Base-by-base conservation (phyloP, 768 basidiomycete genomes). In the Pisolithus marmoratus region DNA sequence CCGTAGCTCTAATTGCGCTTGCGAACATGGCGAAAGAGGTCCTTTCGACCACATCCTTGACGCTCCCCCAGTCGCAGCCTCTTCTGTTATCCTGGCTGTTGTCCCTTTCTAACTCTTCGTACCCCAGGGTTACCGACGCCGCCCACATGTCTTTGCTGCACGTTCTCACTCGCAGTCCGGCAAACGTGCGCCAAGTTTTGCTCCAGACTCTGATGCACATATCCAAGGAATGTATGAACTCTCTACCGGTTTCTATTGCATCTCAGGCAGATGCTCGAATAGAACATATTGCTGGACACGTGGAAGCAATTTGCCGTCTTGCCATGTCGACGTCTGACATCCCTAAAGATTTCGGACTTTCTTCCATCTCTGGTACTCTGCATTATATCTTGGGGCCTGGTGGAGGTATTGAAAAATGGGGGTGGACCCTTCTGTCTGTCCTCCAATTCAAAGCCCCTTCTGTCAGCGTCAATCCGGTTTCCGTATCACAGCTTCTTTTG, bases 401-500 rank as follows among this genome's bases (percentile, higher is more conserved):
- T 0, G 91, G 92, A 6, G 85, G 88, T 0, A 82, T 96, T 17
- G 92, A 96, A 60, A 84, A 84, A 65, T 98, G 94, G 95, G 90
- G 92, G 4, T 93, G 88, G 86, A 80, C 81, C 45, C 63, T 99
- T 4, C 75, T 98, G 26, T 79, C 81, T 0, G 89, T 87, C n/a
- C 70, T 97, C 37, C 85, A 92, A 58, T 82, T 98, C 51, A 70
- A 66, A 3, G 73, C 74, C 55, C 86, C 78, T n/a, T 67, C 73
- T 8, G 65, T 81, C 46, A 67, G 72, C 6, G 63, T 79, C 11
- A 73, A 79, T 14, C 70, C 72, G 50, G 68, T 74, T 3, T 75
- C 82, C 4, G 66, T 73, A 3, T 78, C 77, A 0, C 82, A 78
- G 50, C 68, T 83, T 20, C 73, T 81, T 67, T 72, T 90, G 11